Evolutionary conservation across 2,329 filamentous ascomycete genomes (phyloP).

Genomic region (Orbilia brochopaga): DNA sequence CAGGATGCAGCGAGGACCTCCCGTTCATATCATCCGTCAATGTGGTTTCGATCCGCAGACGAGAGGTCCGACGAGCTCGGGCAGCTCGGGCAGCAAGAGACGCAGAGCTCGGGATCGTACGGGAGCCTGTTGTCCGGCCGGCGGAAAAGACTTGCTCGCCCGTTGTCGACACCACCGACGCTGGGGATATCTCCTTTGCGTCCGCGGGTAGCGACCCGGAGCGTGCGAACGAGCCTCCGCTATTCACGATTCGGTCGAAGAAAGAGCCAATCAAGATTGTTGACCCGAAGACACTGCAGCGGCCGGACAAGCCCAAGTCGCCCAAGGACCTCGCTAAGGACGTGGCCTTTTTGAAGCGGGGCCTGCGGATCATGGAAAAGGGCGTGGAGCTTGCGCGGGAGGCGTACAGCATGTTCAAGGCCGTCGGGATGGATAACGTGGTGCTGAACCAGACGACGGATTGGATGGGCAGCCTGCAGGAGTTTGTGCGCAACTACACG

Average conservation of each 20-base stretch:
- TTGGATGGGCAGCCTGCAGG: constrained; percentile 18
- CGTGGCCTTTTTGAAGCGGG: constrained; percentile 47
- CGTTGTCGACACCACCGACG: neutral
- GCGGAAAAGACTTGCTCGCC: neutral
- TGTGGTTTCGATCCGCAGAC: constrained; percentile 26
- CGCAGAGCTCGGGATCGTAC: constrained; percentile 14
- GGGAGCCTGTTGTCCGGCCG: constrained; percentile 7
- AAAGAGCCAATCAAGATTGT: constrained; percentile 45
- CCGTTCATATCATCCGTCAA: constrained; percentile 41
- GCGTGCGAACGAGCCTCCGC: constrained; percentile 25
- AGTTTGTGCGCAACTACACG: constrained; percentile 12
- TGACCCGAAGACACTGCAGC: constrained; percentile 37
- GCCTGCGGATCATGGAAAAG: constrained; percentile 35
- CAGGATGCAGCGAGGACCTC: constrained; percentile 37
- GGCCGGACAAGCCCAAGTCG: constrained; percentile 43
- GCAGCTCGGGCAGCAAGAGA: constrained; percentile 10
- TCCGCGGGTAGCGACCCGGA: constrained; percentile 47
- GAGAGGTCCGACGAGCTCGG: constrained; percentile 17
- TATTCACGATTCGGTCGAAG: constrained; percentile 47
- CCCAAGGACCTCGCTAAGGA: constrained; percentile 49
- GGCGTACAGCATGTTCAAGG: constrained; percentile 43
- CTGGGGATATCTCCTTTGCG: constrained; percentile 35
- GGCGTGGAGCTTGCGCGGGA: constrained; percentile 27
- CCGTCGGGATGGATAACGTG: constrained; percentile 29
- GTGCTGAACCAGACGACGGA: constrained; percentile 32